Conservation (phyloP, 345 rosid species). For the Eucalyptus cloeziana region DNA sequence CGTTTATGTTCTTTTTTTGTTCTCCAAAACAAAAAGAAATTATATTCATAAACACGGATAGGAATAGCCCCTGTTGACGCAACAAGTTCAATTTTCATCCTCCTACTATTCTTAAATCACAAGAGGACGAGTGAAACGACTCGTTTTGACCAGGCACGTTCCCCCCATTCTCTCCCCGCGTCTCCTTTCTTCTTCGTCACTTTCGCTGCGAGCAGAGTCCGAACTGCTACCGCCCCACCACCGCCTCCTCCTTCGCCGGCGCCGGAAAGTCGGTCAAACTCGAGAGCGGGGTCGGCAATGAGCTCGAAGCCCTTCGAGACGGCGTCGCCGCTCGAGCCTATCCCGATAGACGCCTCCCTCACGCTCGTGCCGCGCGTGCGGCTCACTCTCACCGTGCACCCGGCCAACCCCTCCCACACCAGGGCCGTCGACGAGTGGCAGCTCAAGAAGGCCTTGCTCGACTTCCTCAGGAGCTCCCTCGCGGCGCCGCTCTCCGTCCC, state of each 20-base stretch:
- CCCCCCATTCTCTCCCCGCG: background rate
- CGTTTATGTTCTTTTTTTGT: no score
- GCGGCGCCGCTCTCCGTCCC: slow-evolving; percentile 37
- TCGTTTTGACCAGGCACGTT: background rate
- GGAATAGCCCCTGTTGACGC: no score
- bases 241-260: background rate
- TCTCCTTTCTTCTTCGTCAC: background rate
- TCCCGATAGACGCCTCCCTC: slow-evolving; percentile 61
- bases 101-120: background rate
- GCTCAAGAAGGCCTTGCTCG: slow-evolving; percentile 57
- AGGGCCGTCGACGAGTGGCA: slow-evolving; percentile 89
- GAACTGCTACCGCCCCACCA: background rate
- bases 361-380: slow-evolving; percentile 57
- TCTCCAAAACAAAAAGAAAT: no score
- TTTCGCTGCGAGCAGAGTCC: background rate
- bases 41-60: no score
- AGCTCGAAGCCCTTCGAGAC: slow-evolving; percentile 45
- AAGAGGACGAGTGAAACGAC: background rate
- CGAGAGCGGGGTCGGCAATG: background rate
- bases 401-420: slow-evolving; percentile 41
- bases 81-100: no score
- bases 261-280: background rate
- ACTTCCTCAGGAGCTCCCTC: slow-evolving; percentile 50
- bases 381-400: slow-evolving; percentile 53
- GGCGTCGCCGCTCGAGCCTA: slow-evolving; percentile 42